Evolutionary conservation across 305 asterid genomes (phyloP), one percentile per base, ranked within the genome.

Genomic region (Solanum hybrid): DNA sequence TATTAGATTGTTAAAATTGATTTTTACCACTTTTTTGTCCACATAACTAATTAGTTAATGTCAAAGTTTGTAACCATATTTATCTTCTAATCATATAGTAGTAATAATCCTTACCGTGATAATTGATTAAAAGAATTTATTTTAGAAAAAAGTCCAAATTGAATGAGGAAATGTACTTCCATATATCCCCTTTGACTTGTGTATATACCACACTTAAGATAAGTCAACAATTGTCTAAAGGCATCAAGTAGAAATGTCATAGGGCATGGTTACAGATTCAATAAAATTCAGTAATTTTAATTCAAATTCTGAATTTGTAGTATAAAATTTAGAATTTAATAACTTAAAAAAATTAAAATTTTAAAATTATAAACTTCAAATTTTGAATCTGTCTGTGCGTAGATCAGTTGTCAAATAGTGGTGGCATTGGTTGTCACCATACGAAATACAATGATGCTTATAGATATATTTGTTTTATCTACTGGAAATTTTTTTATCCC

Each of bases 361-460:
- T 72, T 6, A 12, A 68, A n/a, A n/a, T 10, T 10, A 4, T 68
- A 68, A 68, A 68, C 7, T 68, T n/a, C 2, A 68, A 72, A 24
- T 11, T 72, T 5, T 72, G 2, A 26, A 0, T 26, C 0, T 6
- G 32, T 0, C 1, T 1, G 4, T 24, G 3, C 3, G 14, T 68
- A 68, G 8, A 24, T 70, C 0, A 14, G 5, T 14, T 27, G 37
- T 41, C 37, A 39, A 39, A 4, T 39, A 39, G 65, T 26, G 5
- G 14, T 39, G 36, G 13, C 37, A 81, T 81, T 39, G 33, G 87
- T 82, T 82, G 70, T 82, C 24, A 26, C 87, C 33, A 77, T 4
- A 81, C 34, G 14, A 81, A 39, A 81, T 26, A 26, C 7, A 79
- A 24, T 20, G 86, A 80, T n/a, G 65, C 7, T n/a, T n/a, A 26